Evolutionary conservation across 805 yeast genomes (phyloP).

Genomic region (Pichia gijzeniarum): DNA sequence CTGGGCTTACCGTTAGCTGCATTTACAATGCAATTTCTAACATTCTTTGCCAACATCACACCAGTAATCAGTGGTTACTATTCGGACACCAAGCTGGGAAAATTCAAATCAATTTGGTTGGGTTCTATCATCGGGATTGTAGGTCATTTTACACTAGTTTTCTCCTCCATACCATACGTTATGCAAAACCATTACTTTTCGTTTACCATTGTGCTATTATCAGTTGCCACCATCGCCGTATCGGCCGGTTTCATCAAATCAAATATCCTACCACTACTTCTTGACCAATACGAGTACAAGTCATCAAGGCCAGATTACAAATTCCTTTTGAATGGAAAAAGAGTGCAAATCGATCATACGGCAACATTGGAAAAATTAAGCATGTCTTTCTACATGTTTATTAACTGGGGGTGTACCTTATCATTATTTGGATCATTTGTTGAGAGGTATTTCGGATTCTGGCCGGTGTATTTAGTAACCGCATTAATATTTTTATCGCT

Average conservation of each 20-base stretch:
- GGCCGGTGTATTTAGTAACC: slow-evolving; percentile 46
- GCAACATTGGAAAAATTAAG: slow-evolving; percentile 35
- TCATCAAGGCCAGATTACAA: slow-evolving; percentile 44
- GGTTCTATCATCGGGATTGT: slow-evolving; percentile 41
- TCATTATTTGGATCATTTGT: slow-evolving; percentile 42
- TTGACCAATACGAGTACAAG: slow-evolving; percentile 57
- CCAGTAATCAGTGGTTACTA: slow-evolving; percentile 47
- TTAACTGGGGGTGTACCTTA: slow-evolving; percentile 47
- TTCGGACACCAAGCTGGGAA: slow-evolving; percentile 44
- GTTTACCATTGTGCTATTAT: slow-evolving; percentile 32
- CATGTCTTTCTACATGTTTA: slow-evolving; percentile 45
- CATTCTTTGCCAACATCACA: slow-evolving; percentile 41
- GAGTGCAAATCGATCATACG: slow-evolving; percentile 49
- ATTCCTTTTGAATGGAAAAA: slow-evolving; percentile 42
- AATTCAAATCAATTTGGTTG: slow-evolving; percentile 39
- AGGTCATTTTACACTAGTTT: slow-evolving; percentile 40
- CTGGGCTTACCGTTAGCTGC: slow-evolving; percentile 40
- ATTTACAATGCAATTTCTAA: slow-evolving; percentile 39
- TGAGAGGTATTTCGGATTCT: slow-evolving; percentile 44
- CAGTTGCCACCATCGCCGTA: slow-evolving; percentile 33
- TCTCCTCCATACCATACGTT: slow-evolving; percentile 41
- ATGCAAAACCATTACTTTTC: slow-evolving; percentile 25
- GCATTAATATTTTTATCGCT: slow-evolving; percentile 45
- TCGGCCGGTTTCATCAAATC: slow-evolving; percentile 52
- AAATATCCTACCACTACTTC: slow-evolving; percentile 41